These are phyloP conservation scores for Amanita muscaria DNA, from an alignment of 768 basidiomycete genomes.

Conservation along the genomic window DNA sequence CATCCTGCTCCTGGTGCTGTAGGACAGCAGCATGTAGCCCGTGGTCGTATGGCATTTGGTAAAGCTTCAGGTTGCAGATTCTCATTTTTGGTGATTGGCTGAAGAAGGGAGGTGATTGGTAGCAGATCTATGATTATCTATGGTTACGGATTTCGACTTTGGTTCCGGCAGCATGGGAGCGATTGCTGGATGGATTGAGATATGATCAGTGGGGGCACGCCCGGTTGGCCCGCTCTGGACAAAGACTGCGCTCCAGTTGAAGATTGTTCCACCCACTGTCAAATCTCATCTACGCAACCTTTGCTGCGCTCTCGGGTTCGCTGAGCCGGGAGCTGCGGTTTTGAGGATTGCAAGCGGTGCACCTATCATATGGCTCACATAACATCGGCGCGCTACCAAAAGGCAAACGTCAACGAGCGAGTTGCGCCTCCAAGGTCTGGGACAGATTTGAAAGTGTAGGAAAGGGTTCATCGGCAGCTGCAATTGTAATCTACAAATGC, in stretches of 20 bases:
- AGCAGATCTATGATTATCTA: constrained; percentile 23
- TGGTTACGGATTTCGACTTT: constrained; percentile 11
- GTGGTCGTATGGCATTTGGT: constrained; percentile 51
- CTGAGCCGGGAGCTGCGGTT: constrained; percentile 2
- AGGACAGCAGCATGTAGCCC: constrained; percentile 35
- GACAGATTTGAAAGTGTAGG: too few relatives aligned
- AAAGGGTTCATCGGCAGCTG: too few relatives aligned
- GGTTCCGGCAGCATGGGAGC: constrained; percentile 4
- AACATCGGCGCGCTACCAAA: too few relatives aligned
- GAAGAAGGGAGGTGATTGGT: constrained; percentile 41
- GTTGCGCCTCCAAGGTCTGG: too few relatives aligned
- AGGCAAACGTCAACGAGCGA: too few relatives aligned
- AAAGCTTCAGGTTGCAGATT: constrained; percentile 24
- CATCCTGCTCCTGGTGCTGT: constrained; percentile 40
- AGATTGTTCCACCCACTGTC: constrained; percentile 1
- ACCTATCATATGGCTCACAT: constrained; percentile 15
- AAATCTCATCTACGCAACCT: constrained; percentile 6
- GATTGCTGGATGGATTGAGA: not conserved
- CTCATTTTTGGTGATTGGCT: constrained; percentile 30
- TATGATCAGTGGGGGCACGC: constrained; percentile 26
- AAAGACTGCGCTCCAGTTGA: constrained; percentile 19
- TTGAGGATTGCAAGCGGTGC: constrained; percentile 13
- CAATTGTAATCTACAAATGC: too few relatives aligned
- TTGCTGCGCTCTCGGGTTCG: constrained; percentile 9
- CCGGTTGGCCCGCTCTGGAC: constrained; percentile 27